Percentiles rank a stretch among this genome's conserved stretches.
Conservation (phyloP, 108 stramenopile genomes). For the Nitzschia putrida region DNA sequence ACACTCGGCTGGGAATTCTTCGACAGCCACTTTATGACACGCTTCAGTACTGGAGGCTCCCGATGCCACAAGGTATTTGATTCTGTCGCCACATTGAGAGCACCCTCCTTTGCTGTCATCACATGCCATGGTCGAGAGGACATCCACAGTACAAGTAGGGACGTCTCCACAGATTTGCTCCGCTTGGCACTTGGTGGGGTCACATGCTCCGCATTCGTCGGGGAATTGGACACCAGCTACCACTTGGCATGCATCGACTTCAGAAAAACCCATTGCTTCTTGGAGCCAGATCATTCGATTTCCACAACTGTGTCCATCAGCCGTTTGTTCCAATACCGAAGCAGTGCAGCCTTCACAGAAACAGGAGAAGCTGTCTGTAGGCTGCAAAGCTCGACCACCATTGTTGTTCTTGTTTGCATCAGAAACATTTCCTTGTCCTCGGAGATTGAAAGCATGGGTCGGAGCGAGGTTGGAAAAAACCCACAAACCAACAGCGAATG, state of each 20-base stretch:
- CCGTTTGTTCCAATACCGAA: conserved; percentile 43
- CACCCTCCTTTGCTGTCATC: not conserved
- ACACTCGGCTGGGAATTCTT: conserved; percentile 14
- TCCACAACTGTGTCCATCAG: conserved; percentile 57
- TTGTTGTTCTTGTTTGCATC: not conserved
- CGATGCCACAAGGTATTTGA: not conserved
- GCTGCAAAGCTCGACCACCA: too few relatives aligned
- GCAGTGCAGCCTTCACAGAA: conserved; percentile 59
- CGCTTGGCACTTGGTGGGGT: conserved; percentile 15
- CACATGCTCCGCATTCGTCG: conserved; percentile 18
- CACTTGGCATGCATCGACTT: conserved; percentile 26
- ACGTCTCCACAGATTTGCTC: conserved; percentile 4
- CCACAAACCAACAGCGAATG: not conserved
- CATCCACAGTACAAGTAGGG: conserved; percentile 10
- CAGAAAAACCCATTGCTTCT: conserved; percentile 34
- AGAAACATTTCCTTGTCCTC: not conserved
- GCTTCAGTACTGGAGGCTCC: not conserved
- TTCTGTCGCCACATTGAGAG: conserved; percentile 8
- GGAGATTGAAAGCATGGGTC: conserved; percentile 1
- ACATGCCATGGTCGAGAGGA: not conserved
- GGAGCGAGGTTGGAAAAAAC: not conserved
- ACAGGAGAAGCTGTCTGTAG: conserved; percentile 35
- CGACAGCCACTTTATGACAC: not conserved
- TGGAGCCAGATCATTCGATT: conserved; percentile 72
- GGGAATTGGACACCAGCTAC: conserved; percentile 12